These are phyloP conservation scores for Candida sphagnicola DNA, from an alignment of 805 yeast species.

Conservation along the genomic window DNA sequence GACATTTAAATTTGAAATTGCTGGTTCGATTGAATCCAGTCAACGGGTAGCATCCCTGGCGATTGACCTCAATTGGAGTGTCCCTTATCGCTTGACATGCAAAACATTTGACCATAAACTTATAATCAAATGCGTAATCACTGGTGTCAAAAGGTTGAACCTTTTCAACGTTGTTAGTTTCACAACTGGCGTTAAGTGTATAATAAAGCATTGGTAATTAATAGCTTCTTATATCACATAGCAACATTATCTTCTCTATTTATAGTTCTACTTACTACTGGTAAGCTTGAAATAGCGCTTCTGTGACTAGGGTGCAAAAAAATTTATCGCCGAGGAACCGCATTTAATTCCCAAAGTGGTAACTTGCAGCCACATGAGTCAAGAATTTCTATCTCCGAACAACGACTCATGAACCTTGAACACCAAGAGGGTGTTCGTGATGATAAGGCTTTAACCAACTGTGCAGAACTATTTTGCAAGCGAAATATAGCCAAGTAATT, in stretches of 20 bases:
- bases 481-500: too few species aligned
- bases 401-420: too few species aligned
- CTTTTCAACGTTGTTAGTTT: slow-evolving; percentile 10
- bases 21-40: slow-evolving; percentile 5
- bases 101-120: slow-evolving; percentile 8
- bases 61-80: slow-evolving; percentile 7
- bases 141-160: slow-evolving; percentile 11
- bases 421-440: too few species aligned
- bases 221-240: too few species aligned
- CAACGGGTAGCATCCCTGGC: neutral
- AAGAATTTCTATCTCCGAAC: too few species aligned
- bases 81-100: slow-evolving; percentile 7
- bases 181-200: slow-evolving; percentile 8
- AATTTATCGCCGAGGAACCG: neutral
- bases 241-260: too few species aligned
- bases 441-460: too few species aligned
- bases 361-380: neutral
- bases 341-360: neutral
- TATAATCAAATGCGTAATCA: slow-evolving; percentile 14
- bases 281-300: too few species aligned
- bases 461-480: too few species aligned
- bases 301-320: neutral
- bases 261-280: too few species aligned
- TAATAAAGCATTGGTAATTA: slow-evolving; percentile 10
- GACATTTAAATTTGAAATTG: slow-evolving; percentile 9